A percentile compares a stretch with the other conserved stretches of the same genome.
These are phyloP conservation scores for Pestalotiopsis sp. DNA, from an alignment of 2,329 filamentous ascomycete species.

Conservation along the genomic window DNA sequence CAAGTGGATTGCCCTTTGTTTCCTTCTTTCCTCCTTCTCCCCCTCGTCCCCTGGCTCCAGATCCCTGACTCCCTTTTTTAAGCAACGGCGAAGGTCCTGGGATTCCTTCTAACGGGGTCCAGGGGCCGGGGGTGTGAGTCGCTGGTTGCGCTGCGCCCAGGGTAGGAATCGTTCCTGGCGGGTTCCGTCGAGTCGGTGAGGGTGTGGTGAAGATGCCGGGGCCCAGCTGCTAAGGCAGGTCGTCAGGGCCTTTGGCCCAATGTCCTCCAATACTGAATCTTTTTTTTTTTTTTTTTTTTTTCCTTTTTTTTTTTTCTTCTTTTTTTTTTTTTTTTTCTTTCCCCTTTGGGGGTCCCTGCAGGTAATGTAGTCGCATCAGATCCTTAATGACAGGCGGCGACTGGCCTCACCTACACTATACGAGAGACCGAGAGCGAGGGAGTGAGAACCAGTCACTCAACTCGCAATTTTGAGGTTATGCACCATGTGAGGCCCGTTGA, in stretches of 20 bases:
- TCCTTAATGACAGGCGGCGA: neutral
- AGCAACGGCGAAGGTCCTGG: neutral
- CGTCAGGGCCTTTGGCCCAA: neutral
- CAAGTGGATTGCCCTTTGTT: slow-evolving; percentile 10
- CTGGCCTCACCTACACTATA: neutral
- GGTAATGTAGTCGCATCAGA: neutral
- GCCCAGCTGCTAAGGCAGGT: neutral
- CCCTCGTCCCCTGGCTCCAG: neutral
- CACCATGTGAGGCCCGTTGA: neutral
- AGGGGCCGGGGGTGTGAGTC: neutral
- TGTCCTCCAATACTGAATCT: neutral
- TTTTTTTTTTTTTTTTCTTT: neutral
- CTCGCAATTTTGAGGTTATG: neutral
- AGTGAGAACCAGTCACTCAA: neutral
- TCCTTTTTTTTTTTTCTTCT: neutral
- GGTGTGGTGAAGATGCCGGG: neutral
- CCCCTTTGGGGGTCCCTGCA: neutral
- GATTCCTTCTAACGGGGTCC: slow-evolving; percentile 4
- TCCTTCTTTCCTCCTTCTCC: neutral
- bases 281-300: neutral
- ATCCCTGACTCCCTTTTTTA: slow-evolving; percentile 1
- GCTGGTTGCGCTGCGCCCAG: neutral
- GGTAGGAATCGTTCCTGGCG: slow-evolving; percentile 5
- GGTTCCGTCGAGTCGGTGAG: slow-evolving; percentile 10
- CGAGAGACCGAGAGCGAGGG: neutral